Conservation (phyloP, 345 rosid genomes). For the Carallia pectinifolia region DNA sequence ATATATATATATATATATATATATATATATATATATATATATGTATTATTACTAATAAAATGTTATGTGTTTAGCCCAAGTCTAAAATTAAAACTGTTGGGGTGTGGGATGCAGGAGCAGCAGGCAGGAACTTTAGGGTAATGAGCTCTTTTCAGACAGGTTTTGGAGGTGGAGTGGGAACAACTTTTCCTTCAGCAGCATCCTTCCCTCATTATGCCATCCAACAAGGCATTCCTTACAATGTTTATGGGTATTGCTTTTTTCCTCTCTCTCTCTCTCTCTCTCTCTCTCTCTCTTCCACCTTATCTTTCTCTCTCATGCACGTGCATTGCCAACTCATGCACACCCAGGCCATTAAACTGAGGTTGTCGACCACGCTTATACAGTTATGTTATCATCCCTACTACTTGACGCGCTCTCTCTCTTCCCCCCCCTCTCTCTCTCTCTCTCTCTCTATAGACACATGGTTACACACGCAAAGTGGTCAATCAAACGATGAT, state of each 20-base stretch:
- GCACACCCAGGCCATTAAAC: constrained; percentile 20
- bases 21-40: too few relatives aligned
- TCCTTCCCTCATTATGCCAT: constrained; percentile 89
- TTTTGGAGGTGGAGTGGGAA: constrained; percentile 49
- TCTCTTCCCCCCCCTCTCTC: neutral
- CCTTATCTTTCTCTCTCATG: constrained; percentile 18
- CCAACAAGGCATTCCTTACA: constrained; percentile 74
- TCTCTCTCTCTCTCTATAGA: neutral
- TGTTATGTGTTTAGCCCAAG: too few relatives aligned
- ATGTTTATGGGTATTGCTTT: constrained; percentile 52
- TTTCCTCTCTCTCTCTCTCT: neutral
- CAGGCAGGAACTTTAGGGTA: constrained; percentile 65
- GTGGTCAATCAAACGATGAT: neutral
- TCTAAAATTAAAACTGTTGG: too few relatives aligned
- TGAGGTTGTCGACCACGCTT: constrained; percentile 30
- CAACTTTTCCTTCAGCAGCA: constrained; percentile 75
- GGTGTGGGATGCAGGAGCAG: constrained; percentile 3
- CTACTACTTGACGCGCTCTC: constrained; percentile 7
- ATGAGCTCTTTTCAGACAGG: constrained; percentile 74
- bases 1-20: too few relatives aligned
- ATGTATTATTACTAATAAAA: too few relatives aligned
- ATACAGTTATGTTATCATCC: neutral
- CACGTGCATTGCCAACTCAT: constrained; percentile 59
- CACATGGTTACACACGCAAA: too few relatives aligned
- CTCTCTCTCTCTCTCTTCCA: constrained; percentile 4